Percentiles rank a stretch among this genome's conserved stretches.
phyloP scores from a whole-genome alignment of 2,329 filamentous ascomycete species.

The Xylariaceae sp. region DNA sequence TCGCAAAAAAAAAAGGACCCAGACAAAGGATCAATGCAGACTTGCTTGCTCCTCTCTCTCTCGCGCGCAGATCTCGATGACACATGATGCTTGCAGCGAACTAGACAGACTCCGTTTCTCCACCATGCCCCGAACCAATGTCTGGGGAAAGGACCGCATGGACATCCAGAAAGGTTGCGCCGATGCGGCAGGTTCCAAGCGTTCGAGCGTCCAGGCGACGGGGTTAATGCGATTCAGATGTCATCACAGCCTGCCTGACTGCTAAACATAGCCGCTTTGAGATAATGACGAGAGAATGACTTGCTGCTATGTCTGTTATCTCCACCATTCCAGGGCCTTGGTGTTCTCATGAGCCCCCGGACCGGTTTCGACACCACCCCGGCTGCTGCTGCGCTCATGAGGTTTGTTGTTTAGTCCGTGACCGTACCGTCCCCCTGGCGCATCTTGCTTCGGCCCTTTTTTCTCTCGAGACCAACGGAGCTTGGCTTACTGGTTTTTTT shows the following conservation, averaged over 20 bases:
- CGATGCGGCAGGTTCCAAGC: not conserved
- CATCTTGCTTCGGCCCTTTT: not conserved
- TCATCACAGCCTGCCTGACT: not conserved
- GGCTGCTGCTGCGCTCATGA: not conserved
- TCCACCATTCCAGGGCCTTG: not conserved
- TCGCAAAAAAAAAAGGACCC: not conserved
- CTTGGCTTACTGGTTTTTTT: too few species aligned
- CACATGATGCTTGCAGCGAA: not conserved
- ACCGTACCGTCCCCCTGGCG: too few species aligned
- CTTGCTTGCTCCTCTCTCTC: not conserved
- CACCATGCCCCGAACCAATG: not conserved
- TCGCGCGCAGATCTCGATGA: not conserved
- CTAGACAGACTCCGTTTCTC: not conserved
- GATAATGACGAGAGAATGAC: not conserved
- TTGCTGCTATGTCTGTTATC: too few species aligned
- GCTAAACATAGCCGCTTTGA: not conserved
- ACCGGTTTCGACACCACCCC: too few species aligned
- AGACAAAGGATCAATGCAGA: not conserved
- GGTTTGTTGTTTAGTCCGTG: not conserved
- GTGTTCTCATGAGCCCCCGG: not conserved
- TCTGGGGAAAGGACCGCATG: not conserved
- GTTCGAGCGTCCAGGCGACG: not conserved
- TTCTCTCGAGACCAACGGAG: not conserved
- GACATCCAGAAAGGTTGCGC: not conserved
- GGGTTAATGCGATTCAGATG: not conserved